phyloP scores from a whole-genome alignment of 1,139 yeast genomes.

The Pichia sp. region DNA sequence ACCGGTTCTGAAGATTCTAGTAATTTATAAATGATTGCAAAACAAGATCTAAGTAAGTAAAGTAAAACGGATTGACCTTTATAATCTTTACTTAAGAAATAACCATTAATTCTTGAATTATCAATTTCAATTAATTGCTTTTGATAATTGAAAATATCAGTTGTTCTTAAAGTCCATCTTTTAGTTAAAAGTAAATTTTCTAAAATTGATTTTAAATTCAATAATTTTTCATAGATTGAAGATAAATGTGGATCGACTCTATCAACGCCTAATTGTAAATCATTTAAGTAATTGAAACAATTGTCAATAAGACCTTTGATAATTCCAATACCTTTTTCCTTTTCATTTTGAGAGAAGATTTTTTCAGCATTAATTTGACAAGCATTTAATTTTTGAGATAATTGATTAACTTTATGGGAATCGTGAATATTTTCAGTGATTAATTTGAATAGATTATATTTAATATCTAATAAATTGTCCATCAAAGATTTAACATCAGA shows the following conservation, averaged over 20 bases:
- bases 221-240: slow-evolving; percentile 48
- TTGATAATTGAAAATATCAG: slow-evolving; percentile 82
- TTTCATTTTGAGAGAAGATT: slow-evolving; percentile 29
- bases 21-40: slow-evolving; percentile 79
- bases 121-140: slow-evolving; percentile 67
- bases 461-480: slow-evolving; percentile 46
- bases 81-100: slow-evolving; percentile 37
- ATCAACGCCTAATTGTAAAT: slow-evolving; percentile 51
- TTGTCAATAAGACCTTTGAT: slow-evolving; percentile 73
- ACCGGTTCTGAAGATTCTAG: slow-evolving; percentile 93
- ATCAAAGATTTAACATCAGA: slow-evolving; percentile 45
- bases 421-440: slow-evolving; percentile 21
- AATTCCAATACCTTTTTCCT: slow-evolving; percentile 51
- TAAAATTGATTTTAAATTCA: slow-evolving; percentile 60
- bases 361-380: slow-evolving; percentile 22
- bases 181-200: slow-evolving; percentile 83
- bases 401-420: slow-evolving; percentile 5
- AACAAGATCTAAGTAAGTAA: slow-evolving; percentile 80
- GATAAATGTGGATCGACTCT: slow-evolving; percentile 43
- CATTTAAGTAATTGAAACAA: slow-evolving; percentile 67
- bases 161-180: slow-evolving; percentile 94
- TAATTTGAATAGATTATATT: slow-evolving; percentile 29
- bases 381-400: slow-evolving; percentile 15
- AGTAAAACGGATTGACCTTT: slow-evolving; percentile 63
- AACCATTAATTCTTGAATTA: slow-evolving; percentile 54